Evolutionary conservation across 1,139 yeast genomes (phyloP).

Genomic region (Pichia sp.): DNA sequence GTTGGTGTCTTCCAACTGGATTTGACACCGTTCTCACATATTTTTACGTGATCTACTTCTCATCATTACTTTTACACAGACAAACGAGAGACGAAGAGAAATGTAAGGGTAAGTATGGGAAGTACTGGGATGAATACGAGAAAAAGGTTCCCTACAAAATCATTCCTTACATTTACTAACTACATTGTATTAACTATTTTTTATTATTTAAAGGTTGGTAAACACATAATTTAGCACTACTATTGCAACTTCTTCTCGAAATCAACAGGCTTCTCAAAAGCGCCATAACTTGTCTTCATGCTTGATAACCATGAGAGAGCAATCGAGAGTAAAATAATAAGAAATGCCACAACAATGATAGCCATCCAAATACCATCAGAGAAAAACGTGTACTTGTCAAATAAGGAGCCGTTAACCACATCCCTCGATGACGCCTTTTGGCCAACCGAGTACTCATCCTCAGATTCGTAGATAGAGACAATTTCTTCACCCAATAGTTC

Average conservation of each 20-base stretch:
- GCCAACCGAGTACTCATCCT: too few relatives aligned
- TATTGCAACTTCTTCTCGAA: slow-evolving; percentile 57
- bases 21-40: slow-evolving; percentile 76
- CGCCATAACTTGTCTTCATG: slow-evolving; percentile 60
- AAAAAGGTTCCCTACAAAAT: slow-evolving; percentile 78
- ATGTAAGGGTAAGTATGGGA: slow-evolving; percentile 79
- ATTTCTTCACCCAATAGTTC: slow-evolving; percentile 21
- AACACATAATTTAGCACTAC: slow-evolving; percentile 1
- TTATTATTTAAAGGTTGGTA: slow-evolving; percentile 1
- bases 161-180: slow-evolving; percentile 74
- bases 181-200: neutral
- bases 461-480: slow-evolving; percentile 16
- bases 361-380: slow-evolving; percentile 67
- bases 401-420: slow-evolving; percentile 34
- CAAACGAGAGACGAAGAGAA: slow-evolving; percentile 89
- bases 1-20: slow-evolving; percentile 93
- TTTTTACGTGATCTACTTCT: slow-evolving; percentile 81
- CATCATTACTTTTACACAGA: slow-evolving; percentile 73
- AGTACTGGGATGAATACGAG: slow-evolving; percentile 80
- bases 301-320: slow-evolving; percentile 58
- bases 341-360: slow-evolving; percentile 47
- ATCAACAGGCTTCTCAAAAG: slow-evolving; percentile 65
- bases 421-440: slow-evolving; percentile 68
- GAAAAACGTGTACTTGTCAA: slow-evolving; percentile 43
- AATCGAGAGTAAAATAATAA: slow-evolving; percentile 42